Conservation (phyloP, 1,139 yeast genomes). For the Geotrichum histeridarum region DNA sequence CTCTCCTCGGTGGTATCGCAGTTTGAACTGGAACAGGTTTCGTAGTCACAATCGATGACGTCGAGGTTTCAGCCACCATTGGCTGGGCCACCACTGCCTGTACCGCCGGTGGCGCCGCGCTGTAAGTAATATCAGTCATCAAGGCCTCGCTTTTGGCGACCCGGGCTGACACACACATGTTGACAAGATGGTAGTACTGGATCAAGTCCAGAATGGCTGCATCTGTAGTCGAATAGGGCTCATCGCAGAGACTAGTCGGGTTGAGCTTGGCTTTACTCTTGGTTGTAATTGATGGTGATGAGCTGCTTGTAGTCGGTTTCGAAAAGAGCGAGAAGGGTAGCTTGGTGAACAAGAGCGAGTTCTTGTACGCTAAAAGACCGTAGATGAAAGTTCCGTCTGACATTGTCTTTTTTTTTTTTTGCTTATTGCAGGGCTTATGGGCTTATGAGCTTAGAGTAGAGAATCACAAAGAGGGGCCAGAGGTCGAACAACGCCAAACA, state of each 20-base stretch:
- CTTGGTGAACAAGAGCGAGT: slow-evolving; percentile 16
- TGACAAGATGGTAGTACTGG: slow-evolving; percentile 15
- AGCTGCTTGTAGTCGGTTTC: not conserved
- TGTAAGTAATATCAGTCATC: slow-evolving; percentile 6
- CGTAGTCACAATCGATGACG: too few species aligned
- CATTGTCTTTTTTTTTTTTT: too few species aligned
- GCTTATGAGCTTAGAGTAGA: too few species aligned
- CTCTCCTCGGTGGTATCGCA: too few species aligned
- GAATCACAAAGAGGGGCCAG: too few species aligned
- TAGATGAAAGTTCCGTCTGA: slow-evolving; percentile 10
- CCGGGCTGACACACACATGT: slow-evolving; percentile 11
- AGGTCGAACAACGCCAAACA: too few species aligned
- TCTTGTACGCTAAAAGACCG: slow-evolving; percentile 16
- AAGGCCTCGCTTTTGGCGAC: not conserved
- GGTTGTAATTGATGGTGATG: not conserved
- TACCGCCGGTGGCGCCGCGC: not conserved
- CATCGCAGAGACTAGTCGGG: not conserved
- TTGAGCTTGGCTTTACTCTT: not conserved
- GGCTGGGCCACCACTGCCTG: not conserved
- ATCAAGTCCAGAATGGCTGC: slow-evolving; percentile 14
- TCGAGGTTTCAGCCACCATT: too few species aligned
- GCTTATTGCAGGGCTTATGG: too few species aligned
- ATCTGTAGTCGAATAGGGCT: not conserved
- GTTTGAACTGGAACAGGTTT: too few species aligned
- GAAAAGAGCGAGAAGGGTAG: slow-evolving; percentile 14